These are phyloP conservation scores for Trypanosoma avium DNA, from an alignment of 208 protist species.

Conservation along the genomic window DNA sequence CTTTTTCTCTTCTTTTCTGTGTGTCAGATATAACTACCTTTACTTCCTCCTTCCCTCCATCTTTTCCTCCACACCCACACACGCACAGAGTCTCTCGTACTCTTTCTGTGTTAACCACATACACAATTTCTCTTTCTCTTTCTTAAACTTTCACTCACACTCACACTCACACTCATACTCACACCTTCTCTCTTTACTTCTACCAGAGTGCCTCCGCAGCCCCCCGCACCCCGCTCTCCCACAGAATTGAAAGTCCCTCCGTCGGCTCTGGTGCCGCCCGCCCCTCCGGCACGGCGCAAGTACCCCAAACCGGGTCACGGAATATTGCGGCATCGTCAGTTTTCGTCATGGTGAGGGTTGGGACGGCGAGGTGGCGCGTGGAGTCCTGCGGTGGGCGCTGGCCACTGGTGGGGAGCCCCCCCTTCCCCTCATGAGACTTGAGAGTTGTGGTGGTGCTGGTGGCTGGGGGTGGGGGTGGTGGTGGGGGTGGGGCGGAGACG, in stretches of 20 bases:
- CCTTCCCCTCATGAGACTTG: background rate
- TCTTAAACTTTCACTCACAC: background rate
- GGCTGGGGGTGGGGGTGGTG: too few species aligned
- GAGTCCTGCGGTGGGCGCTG: slow-evolving; percentile 15
- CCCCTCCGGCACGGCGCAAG: slow-evolving; percentile 1
- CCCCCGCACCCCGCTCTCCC: slow-evolving; percentile 10
- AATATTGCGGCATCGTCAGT: slow-evolving; percentile 21
- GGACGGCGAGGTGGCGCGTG: background rate
- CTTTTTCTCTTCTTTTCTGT: background rate
- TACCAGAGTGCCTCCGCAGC: slow-evolving; percentile 11
- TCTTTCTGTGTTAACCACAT: background rate
- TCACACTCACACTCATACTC: background rate
- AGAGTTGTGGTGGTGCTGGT: too few species aligned
- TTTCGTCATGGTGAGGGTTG: slow-evolving; percentile 6
- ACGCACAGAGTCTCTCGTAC: background rate
- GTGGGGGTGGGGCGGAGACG: background rate
- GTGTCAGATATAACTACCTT: background rate
- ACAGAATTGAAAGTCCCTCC: slow-evolving; percentile 15
- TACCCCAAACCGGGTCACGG: slow-evolving; percentile 29
- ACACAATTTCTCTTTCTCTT: background rate
- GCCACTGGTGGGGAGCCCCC: background rate
- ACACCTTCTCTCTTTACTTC: background rate
- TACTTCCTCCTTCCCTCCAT: background rate
- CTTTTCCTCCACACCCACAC: too few species aligned
- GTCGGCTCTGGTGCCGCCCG: slow-evolving; percentile 7